A percentile compares a stretch with the other conserved stretches of the same genome.
These are phyloP conservation scores for Eragrostis curvula DNA, from an alignment of 176 grass and related monocot genomes.

Conservation along the genomic window DNA sequence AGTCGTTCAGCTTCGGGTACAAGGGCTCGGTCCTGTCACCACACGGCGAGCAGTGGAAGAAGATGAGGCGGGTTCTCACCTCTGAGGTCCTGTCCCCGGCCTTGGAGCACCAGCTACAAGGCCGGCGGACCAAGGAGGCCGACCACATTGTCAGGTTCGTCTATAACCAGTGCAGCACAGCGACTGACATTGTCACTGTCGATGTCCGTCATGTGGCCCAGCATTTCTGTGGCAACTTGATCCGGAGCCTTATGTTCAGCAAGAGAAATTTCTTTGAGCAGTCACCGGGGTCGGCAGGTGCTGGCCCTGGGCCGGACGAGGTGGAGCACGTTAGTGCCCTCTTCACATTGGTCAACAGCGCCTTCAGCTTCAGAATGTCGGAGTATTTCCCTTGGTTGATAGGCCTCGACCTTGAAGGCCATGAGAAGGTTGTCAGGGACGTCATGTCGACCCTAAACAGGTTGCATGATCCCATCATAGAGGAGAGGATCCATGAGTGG, in stretches of 20 bases:
- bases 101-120: background rate
- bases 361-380: conserved; percentile 17
- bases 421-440: conserved; percentile 21
- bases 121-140: conserved; percentile 30
- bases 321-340: conserved; percentile 23
- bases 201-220: conserved; percentile 9
- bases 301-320: conserved; percentile 8
- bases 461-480: conserved; percentile 40
- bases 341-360: background rate
- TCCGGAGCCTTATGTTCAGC: conserved; percentile 37
- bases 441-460: background rate
- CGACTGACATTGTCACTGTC: background rate
- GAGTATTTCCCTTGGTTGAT: conserved; percentile 40
- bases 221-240: conserved; percentile 43
- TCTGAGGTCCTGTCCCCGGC: conserved; percentile 26
- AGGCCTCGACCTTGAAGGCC: conserved; percentile 40
- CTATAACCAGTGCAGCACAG: background rate
- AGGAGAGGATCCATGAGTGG: conserved; percentile 15
- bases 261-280: conserved; percentile 24
- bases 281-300: too few relatives aligned
- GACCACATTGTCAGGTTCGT: conserved; percentile 39
- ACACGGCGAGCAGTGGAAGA: conserved; percentile 54
- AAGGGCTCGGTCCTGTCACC: conserved; percentile 7
- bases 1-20: conserved; percentile 14
- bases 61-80: conserved; percentile 46